These are phyloP conservation scores for Colletotrichum horii DNA, from an alignment of 2,329 filamentous ascomycete species.

Conservation along the genomic window DNA sequence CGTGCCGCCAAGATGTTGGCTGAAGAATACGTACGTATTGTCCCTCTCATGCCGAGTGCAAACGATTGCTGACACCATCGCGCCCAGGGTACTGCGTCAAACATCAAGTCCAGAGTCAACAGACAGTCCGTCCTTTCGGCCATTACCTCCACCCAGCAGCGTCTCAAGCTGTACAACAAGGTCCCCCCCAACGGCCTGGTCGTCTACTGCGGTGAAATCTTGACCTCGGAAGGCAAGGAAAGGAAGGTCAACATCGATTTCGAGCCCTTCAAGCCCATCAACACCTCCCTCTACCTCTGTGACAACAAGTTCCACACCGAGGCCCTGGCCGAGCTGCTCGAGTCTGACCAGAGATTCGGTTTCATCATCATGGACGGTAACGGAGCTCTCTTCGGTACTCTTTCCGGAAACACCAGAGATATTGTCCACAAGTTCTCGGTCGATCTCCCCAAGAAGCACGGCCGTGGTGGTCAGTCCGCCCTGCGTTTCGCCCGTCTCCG, in stretches of 20 bases:
- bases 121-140: constrained; percentile 96
- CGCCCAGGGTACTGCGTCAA: constrained; percentile 88
- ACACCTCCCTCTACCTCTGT: constrained; percentile 98
- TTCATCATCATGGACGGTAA: constrained; percentile 99
- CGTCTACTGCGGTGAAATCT: constrained; percentile 99
- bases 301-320: constrained; percentile 99
- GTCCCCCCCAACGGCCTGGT: constrained; percentile 97
- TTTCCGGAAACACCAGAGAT: constrained; percentile 97
- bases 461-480: constrained; percentile 99
- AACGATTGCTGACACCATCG: constrained; percentile 29
- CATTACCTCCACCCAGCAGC: constrained; percentile 98
- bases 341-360: constrained; percentile 98
- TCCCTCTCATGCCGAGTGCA: background rate
- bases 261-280: constrained; percentile 99
- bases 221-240: constrained; percentile 98
- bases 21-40: constrained; percentile 89
- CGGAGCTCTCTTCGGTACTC: constrained; percentile 93
- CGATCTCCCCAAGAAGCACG: constrained; percentile 99
- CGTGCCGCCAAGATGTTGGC: constrained; percentile 99
- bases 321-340: constrained; percentile 92
- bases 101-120: constrained; percentile 99
- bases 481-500: constrained; percentile 99
- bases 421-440: constrained; percentile 98
- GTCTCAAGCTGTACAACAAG: constrained; percentile 98
- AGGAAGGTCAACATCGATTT: constrained; percentile 99